A percentile compares a stretch with the other conserved stretches of the same genome.
Evolutionary conservation across 176 grass and related monocot genomes (phyloP).

Genomic region (Coix lacrymajobi): DNA sequence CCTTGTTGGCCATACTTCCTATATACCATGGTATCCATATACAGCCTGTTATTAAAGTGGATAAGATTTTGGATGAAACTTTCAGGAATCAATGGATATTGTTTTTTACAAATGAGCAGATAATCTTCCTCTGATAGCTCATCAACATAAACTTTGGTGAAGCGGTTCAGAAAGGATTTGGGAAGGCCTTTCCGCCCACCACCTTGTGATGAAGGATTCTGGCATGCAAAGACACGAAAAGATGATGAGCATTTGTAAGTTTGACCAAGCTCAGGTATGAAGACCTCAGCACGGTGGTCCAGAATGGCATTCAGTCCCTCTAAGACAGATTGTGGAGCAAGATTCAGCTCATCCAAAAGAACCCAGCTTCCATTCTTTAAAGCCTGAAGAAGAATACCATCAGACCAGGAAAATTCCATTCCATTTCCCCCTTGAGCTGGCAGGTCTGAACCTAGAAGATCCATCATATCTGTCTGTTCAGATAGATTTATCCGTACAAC

Average conservation of each 20-base stretch:
- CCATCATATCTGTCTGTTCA: constrained; percentile 99
- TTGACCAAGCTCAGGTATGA: constrained; percentile 84
- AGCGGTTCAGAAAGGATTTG: constrained; percentile 91
- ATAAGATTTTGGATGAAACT: constrained; percentile 67
- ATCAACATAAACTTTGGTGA: constrained; percentile 95
- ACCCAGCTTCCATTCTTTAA: constrained; percentile 94
- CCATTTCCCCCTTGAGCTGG: constrained; percentile 64
- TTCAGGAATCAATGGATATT: constrained; percentile 44
- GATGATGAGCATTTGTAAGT: constrained; percentile 79
- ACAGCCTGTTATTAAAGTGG: constrained; percentile 67
- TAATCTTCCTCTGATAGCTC: constrained; percentile 86
- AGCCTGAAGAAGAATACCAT: constrained; percentile 99
- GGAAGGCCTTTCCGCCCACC: constrained; percentile 91
- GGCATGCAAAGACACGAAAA: constrained; percentile 91
- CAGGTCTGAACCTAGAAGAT: constrained; percentile 93
- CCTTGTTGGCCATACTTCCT: constrained; percentile 87
- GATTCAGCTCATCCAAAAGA: constrained; percentile 97
- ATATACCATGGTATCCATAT: constrained; percentile 78
- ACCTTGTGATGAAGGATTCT: constrained; percentile 90
- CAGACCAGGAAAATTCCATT: constrained; percentile 95
- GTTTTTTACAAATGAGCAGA: constrained; percentile 62
- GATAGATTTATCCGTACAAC: constrained; percentile 94
- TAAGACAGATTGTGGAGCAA: constrained; percentile 91
- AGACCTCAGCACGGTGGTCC: constrained; percentile 94
- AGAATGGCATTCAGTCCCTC: constrained; percentile 96